These are phyloP conservation scores for Hemileccinum hortonii DNA, from an alignment of 1,284 basidiomycete genomes.

Conservation along the genomic window DNA sequence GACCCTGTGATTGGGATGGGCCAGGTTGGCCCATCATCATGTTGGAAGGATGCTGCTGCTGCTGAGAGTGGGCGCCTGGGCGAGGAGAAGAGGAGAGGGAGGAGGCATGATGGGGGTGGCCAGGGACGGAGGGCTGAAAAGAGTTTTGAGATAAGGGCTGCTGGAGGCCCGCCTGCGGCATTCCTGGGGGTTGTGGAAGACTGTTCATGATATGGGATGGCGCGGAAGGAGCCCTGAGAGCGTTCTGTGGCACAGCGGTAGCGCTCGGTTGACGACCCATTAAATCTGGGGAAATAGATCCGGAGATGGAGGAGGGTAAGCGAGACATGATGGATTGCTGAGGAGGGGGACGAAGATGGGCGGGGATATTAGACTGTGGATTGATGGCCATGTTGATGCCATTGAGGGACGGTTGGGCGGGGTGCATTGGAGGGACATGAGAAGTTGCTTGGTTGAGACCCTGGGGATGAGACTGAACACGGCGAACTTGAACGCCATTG, in stretches of 20 bases:
- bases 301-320: slow-evolving; percentile 39
- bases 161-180: slow-evolving; percentile 34
- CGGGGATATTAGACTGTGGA: slow-evolving; percentile 38
- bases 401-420: slow-evolving; percentile 32
- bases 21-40: slow-evolving; percentile 46
- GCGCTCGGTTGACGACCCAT: slow-evolving; percentile 38
- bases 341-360: slow-evolving; percentile 34
- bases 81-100: slow-evolving; percentile 48
- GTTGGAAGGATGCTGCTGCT: slow-evolving; percentile 38
- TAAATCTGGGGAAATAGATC: slow-evolving; percentile 46
- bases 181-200: slow-evolving; percentile 46
- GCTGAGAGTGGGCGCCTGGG: slow-evolving; percentile 41
- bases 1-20: slow-evolving; percentile 43
- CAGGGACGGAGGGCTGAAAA: slow-evolving; percentile 38
- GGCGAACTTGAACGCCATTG: slow-evolving; percentile 40
- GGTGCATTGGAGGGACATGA: slow-evolving; percentile 42
- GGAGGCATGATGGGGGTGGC: slow-evolving; percentile 39
- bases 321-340: slow-evolving; percentile 36
- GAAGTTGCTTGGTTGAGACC: slow-evolving; percentile 36
- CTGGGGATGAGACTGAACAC: slow-evolving; percentile 53
- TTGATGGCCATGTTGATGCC: slow-evolving; percentile 45
- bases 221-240: slow-evolving; percentile 41
- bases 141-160: slow-evolving; percentile 45
- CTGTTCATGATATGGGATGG: slow-evolving; percentile 49
- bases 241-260: slow-evolving; percentile 39